phyloP scores from a whole-genome alignment of 768 basidiomycete species.

The Termitomyces sp. region DNA sequence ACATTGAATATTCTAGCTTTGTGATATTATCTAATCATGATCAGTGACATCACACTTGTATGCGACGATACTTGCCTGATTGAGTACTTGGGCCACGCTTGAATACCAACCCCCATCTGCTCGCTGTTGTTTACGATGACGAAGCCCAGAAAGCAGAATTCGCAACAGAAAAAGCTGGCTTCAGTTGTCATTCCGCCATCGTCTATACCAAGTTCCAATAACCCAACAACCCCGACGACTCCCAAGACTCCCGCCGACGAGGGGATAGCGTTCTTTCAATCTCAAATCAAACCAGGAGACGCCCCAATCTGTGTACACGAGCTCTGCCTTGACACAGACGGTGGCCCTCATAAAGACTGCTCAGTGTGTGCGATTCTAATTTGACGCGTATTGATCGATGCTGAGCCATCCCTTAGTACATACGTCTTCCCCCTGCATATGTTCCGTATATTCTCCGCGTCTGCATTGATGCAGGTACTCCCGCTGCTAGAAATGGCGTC shows the following conservation, averaged over 20 bases:
- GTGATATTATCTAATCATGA: conserved; percentile 12
- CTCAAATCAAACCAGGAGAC: conserved; percentile 44
- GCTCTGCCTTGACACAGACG: conserved; percentile 82
- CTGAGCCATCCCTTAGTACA: conserved; percentile 56
- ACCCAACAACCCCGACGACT: conserved; percentile 35
- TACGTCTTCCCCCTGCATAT: conserved; percentile 90
- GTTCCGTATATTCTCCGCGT: conserved; percentile 89
- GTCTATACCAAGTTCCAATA: conserved; percentile 18
- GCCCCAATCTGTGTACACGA: conserved; percentile 79
- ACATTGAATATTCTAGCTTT: conserved; percentile 3
- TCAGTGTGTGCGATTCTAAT: conserved; percentile 47
- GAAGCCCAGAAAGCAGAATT: conserved; percentile 19
- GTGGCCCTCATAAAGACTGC: conserved; percentile 82
- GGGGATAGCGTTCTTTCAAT: conserved; percentile 83
- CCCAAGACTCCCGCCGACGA: conserved; percentile 93
- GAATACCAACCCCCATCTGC: conserved; percentile 10
- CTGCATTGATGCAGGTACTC: conserved; percentile 87
- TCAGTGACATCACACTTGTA: conserved; percentile 12
- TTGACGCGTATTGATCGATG: not conserved
- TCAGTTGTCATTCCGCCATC: conserved; percentile 25
- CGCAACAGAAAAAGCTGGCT: conserved; percentile 23
- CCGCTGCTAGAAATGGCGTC: conserved; percentile 83
- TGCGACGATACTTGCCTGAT: not conserved
- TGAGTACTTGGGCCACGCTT: not conserved
- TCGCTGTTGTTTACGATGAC: conserved; percentile 13